A percentile compares a stretch with the other conserved stretches of the same genome.
These are phyloP conservation scores for Chenopodium formosanum DNA, from an alignment of 148 eudicot genomes.

Conservation along the genomic window DNA sequence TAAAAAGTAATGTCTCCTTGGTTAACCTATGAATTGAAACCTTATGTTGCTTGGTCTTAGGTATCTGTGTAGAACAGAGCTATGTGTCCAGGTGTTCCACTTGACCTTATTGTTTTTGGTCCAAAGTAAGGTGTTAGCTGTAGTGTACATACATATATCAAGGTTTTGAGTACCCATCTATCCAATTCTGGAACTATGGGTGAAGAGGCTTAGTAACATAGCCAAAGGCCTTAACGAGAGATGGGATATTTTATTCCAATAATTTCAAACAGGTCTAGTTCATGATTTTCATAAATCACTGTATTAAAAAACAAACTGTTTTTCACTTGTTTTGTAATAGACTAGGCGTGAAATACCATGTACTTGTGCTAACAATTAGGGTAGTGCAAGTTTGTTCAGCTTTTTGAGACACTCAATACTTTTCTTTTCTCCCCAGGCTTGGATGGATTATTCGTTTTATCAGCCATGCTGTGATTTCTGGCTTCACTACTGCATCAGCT, in stretches of 20 bases:
- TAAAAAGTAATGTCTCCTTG: neutral
- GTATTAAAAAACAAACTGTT: neutral
- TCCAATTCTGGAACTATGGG: neutral
- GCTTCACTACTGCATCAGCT: conserved; percentile 98
- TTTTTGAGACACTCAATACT: conserved; percentile 6
- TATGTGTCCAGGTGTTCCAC: neutral
- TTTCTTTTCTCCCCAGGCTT: conserved; percentile 50
- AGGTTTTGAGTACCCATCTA: neutral
- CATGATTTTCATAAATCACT: neutral
- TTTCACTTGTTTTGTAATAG: neutral
- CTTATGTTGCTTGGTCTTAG: neutral
- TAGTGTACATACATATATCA: neutral
- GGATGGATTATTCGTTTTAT: conserved; percentile 98
- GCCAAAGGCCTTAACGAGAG: neutral
- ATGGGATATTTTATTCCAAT: neutral
- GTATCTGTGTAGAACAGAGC: neutral
- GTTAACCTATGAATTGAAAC: neutral
- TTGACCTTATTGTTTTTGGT: neutral
- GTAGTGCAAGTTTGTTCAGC: conserved; percentile 6
- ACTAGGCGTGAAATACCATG: neutral
- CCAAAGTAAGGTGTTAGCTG: neutral
- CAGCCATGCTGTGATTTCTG: conserved; percentile 98
- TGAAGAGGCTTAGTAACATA: neutral
- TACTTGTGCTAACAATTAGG: neutral
- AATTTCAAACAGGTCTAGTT: neutral